These are phyloP conservation scores for Fusarium newnesense DNA, from an alignment of 2,329 filamentous ascomycete genomes.

Conservation along the genomic window DNA sequence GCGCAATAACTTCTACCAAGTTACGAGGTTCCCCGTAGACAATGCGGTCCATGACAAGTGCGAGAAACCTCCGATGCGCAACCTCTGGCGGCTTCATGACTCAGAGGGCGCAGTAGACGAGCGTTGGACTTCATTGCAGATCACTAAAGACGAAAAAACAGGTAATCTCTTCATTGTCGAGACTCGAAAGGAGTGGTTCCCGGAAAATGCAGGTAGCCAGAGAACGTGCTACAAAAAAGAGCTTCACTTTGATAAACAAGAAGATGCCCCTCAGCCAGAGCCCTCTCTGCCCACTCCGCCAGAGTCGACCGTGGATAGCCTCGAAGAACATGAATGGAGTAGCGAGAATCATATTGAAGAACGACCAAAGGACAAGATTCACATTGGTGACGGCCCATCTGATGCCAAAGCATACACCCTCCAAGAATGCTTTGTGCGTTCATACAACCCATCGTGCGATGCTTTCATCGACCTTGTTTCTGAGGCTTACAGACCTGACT, in stretches of 20 bases:
- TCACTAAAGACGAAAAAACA: slow-evolving; percentile 69
- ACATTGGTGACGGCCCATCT: slow-evolving; percentile 58
- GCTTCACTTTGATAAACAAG: slow-evolving; percentile 54
- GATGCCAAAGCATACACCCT: slow-evolving; percentile 58
- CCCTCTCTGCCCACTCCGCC: slow-evolving; percentile 6
- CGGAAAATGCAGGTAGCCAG: slow-evolving; percentile 63
- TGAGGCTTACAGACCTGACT: slow-evolving; percentile 44
- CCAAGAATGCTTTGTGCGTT: slow-evolving; percentile 63
- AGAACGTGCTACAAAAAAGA: slow-evolving; percentile 73
- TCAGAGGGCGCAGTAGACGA: slow-evolving; percentile 78
- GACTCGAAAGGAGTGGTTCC: slow-evolving; percentile 73
- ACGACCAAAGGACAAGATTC: slow-evolving; percentile 46
- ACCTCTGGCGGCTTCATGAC: slow-evolving; percentile 73
- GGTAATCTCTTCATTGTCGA: slow-evolving; percentile 72
- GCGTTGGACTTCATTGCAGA: slow-evolving; percentile 74
- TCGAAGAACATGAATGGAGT: slow-evolving; percentile 40
- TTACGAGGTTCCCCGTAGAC: slow-evolving; percentile 69
- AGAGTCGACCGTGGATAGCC: neutral
- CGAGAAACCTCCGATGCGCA: slow-evolving; percentile 54
- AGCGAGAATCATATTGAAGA: slow-evolving; percentile 48
- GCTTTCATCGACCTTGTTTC: slow-evolving; percentile 68
- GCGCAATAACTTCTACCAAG: slow-evolving; percentile 77
- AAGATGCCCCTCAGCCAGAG: neutral
- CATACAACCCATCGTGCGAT: slow-evolving; percentile 63
- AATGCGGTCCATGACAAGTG: slow-evolving; percentile 49